These are phyloP conservation scores for Euclidium syriacum DNA, from an alignment of 345 rosid species.

Conservation along the genomic window DNA sequence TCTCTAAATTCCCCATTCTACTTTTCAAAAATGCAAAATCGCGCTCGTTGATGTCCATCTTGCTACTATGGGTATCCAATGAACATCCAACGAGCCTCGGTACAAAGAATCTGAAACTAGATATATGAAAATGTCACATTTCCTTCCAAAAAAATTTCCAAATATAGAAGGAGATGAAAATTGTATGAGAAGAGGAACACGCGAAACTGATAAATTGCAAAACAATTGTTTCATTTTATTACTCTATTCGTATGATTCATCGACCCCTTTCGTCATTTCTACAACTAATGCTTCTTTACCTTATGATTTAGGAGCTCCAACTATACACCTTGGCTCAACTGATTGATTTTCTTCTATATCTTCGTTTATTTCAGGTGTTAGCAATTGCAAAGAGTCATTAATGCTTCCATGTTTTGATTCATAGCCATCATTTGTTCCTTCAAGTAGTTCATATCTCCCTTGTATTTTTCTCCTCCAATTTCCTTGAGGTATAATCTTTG, in stretches of 20 bases:
- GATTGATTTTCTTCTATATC: slow-evolving; percentile 59
- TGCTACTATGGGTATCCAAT: slow-evolving; percentile 68
- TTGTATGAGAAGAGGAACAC: slow-evolving; percentile 84
- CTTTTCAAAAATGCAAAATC: slow-evolving; percentile 57
- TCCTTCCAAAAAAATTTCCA: slow-evolving; percentile 52
- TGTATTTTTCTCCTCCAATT: too few relatives aligned
- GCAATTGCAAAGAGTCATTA: slow-evolving; percentile 51
- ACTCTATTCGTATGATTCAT: slow-evolving; percentile 43
- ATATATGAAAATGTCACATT: slow-evolving; percentile 60
- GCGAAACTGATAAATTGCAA: slow-evolving; percentile 63
- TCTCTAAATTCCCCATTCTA: slow-evolving; percentile 49
- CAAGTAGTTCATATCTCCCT: too few relatives aligned
- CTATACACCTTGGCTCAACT: slow-evolving; percentile 59
- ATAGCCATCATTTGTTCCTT: too few relatives aligned
- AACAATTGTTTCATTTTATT: slow-evolving; percentile 39
- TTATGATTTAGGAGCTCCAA: too few relatives aligned
- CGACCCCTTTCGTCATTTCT: slow-evolving; percentile 56
- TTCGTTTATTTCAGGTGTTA: slow-evolving; percentile 66
- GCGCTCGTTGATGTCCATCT: slow-evolving; percentile 66
- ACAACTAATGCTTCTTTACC: slow-evolving; percentile 45
- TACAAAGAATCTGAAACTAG: slow-evolving; percentile 39
- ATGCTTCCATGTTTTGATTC: too few relatives aligned
- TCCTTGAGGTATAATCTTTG: too few relatives aligned
- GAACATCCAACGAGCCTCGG: slow-evolving; percentile 71
- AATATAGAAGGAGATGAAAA: slow-evolving; percentile 91